Evolutionary conservation across 2,329 filamentous ascomycete species (phyloP), one percentile per base, ranked within the genome.

Genomic region (Ophiostoma sp.): DNA sequence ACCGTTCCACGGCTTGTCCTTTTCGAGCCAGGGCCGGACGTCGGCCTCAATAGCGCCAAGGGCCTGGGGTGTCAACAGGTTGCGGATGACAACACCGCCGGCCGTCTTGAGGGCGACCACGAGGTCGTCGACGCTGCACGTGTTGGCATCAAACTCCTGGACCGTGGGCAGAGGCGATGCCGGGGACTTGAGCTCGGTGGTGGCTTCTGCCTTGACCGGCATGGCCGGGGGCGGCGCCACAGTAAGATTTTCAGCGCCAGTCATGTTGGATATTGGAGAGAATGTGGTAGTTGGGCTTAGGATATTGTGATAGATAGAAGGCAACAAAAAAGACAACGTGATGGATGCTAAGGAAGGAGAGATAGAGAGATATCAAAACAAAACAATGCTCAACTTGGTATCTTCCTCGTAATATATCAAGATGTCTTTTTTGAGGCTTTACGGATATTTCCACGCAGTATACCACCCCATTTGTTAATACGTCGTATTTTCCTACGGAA

Each of bases 1-100:
- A 39, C 52, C 70, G 57, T 72, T 68, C 73, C 73, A 74, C 64
- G 45, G 42, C 45, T 63, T 63, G 72, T 73, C 72, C 6, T 36
- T 12, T 1, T 55, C 55, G 12, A 73, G 42, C 25, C 9, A 70
- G 25, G 72, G 72, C 19, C 64, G 72, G 19, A 45, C 25, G 50
- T 74, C 73, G 11, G n/a, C n/a, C 28, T 74, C 70, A 12, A 74
- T 72, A 2, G n/a, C 42, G 9, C 48, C 33, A 3, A 74, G 33
- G 15, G 39, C 70, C 17, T 55, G 55, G 5, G 55, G 33, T 19
- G 55, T 22, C 8, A 72, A 4, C 7, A 63, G n/a, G 48, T 61
- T 52, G 42, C 64, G 64, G 22, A 74, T 19, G 4, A 74, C 66
- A 7, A 70, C 70, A 15, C 73, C 73, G 57, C 73, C 73, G 0